Evolutionary conservation across 2,329 filamentous ascomycete genomes (phyloP).

Genomic region (Phialophora tarda): DNA sequence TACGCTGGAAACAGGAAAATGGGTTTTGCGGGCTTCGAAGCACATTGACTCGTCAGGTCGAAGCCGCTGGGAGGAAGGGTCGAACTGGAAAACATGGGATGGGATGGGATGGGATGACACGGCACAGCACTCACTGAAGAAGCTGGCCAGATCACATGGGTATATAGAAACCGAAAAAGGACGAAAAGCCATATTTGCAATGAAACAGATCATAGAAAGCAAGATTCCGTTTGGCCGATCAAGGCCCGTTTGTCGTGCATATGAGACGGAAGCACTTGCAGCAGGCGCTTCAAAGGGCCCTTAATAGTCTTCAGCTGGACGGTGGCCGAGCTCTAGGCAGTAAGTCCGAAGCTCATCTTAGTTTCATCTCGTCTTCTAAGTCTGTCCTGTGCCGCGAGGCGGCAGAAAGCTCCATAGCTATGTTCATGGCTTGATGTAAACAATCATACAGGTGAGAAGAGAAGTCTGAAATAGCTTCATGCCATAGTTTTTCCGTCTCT

Average conservation of each 20-base stretch:
- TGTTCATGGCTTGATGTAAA: slow-evolving; percentile 2
- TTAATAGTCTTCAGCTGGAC: background rate
- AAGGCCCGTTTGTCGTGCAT: background rate
- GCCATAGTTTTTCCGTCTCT: background rate
- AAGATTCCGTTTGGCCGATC: too few species aligned
- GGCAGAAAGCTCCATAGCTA: slow-evolving; percentile 3
- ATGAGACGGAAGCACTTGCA: background rate
- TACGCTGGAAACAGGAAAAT: background rate
- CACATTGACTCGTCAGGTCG: background rate
- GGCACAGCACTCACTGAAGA: background rate
- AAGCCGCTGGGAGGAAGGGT: background rate
- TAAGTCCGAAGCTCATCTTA: background rate
- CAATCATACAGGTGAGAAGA: background rate
- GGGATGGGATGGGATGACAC: background rate
- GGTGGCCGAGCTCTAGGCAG: background rate
- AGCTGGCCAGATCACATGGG: background rate
- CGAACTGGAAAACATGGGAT: background rate
- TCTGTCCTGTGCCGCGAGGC: background rate
- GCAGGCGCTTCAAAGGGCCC: background rate
- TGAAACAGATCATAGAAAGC: background rate
- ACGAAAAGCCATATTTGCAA: background rate
- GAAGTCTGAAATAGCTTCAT: background rate
- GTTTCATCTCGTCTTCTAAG: background rate
- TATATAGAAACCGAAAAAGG: background rate
- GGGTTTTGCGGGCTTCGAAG: background rate